Evolutionary conservation across 768 basidiomycete genomes (phyloP), one percentile per base, ranked within the genome.

Genomic region (Trametes elegans): DNA sequence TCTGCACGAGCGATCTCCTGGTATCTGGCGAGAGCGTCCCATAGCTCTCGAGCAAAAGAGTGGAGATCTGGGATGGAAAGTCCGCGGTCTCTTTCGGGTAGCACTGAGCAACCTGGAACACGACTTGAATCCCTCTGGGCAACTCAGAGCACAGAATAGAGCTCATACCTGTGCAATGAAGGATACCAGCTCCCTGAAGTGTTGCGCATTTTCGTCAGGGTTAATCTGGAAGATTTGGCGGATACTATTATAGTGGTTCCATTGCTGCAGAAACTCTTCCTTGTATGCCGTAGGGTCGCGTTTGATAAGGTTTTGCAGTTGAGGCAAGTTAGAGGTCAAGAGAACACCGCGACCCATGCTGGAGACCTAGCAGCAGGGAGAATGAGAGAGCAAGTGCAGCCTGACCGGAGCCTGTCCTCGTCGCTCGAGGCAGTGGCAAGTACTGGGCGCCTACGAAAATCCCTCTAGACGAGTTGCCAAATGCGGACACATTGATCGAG

Each of bases 291-390:
- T 71, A 3, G 96, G 90, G 69, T 97, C 93, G 39, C 97, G 82
- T 68, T 99, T 99, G 70, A 99, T 94, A 49, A 98, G 79, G 68
- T 98, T 98, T 70, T 98, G 96, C 7, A 99, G 79, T 67, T 97
- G 93, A 0, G 97, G 95, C 8, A 98, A 82, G 66, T 96, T 96
- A 14, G 90, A 82, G 28, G 91, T 87, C 61, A 96, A 80, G 51
- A 93, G 79, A 47, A 88, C 78, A 44, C 89, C 90, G 53, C 90
- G 79, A 61, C 76, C 80, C 79, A 80, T 81, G 27, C 34, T 34
- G 36, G 32, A 35, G 26, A 26, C 38, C 9, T n/a, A 14, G 34
- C 18, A 40, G 36, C 19, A 47, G 18, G 38, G n/a, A 34, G 29
- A 6, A 29, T 19, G 9, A 39, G 43, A 32, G 45, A 21, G 9